phyloP scores from a whole-genome alignment of 495 filamentous ascomycete genomes.

The Pyrenula massariospora region DNA sequence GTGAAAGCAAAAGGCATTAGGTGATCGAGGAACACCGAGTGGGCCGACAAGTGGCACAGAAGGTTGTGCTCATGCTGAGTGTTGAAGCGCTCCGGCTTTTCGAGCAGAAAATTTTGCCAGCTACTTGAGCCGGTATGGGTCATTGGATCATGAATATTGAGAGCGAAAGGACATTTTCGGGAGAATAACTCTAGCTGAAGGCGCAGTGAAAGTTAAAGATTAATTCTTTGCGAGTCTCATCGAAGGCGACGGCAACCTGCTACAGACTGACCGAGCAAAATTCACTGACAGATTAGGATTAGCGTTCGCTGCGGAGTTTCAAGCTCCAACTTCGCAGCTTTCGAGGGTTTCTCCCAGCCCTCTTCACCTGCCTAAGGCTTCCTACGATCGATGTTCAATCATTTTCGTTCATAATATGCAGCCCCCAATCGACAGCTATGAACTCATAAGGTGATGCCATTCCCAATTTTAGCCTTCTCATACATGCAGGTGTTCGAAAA shows the following conservation, averaged over 20 bases:
- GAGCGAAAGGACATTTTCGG: too few relatives aligned
- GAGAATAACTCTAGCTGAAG: too few relatives aligned
- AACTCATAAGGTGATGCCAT: too few relatives aligned
- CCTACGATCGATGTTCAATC: too few relatives aligned
- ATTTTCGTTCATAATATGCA: too few relatives aligned
- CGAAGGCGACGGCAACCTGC: neutral
- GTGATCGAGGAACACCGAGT: slow-evolving; percentile 11
- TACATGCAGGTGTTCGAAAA: too few relatives aligned
- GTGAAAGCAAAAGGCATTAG: neutral
- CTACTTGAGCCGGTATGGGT: slow-evolving; percentile 2
- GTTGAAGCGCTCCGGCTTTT: slow-evolving; percentile 1
- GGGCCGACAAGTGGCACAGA: slow-evolving; percentile 5
- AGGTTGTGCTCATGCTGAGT: slow-evolving; percentile 2
- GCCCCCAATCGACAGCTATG: too few relatives aligned
- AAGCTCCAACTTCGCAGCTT: neutral
- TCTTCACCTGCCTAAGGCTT: too few relatives aligned
- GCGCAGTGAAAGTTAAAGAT: neutral
- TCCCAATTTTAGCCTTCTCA: too few relatives aligned
- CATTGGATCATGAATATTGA: neutral
- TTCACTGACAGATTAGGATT: neutral
- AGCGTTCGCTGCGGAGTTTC: neutral
- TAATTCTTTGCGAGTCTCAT: neutral
- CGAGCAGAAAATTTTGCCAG: slow-evolving; percentile 4
- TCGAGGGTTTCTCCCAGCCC: neutral
- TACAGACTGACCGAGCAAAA: neutral